A percentile compares a stretch with the other conserved stretches of the same genome.
phyloP scores from a whole-genome alignment of 1,284 basidiomycete species.

The Golubevia sp. region DNA sequence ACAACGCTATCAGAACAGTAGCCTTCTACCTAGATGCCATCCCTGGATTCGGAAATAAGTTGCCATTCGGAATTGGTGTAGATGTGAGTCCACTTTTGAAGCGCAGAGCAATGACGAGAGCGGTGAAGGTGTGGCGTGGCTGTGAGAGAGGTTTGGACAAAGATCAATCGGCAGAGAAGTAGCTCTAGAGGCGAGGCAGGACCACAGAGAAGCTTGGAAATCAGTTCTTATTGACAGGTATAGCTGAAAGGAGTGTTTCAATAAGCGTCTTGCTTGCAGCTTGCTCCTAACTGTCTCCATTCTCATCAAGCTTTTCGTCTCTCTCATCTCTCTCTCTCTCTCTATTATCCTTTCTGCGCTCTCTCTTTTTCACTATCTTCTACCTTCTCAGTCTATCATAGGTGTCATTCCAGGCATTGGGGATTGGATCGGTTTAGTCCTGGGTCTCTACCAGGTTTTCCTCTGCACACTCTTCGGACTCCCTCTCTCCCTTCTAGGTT shows the following conservation, averaged over 20 bases:
- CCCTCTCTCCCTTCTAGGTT: conserved; percentile 26
- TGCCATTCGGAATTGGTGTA: conserved; percentile 38
- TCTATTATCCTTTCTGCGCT: conserved; percentile 19
- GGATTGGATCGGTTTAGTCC: conserved; percentile 41
- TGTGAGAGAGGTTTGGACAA: too few species aligned
- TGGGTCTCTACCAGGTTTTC: conserved; percentile 50
- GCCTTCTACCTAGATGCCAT: conserved; percentile 42
- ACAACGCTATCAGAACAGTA: conserved; percentile 49
- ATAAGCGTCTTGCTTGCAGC: too few species aligned
- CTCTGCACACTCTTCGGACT: conserved; percentile 49
- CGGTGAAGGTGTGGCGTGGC: too few species aligned
- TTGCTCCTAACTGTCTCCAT: too few species aligned
- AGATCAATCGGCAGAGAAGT: too few species aligned
- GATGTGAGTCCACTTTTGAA: conserved; percentile 15
- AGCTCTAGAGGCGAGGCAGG: too few species aligned
- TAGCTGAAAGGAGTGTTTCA: too few species aligned
- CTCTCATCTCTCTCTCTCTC: not conserved
- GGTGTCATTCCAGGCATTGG: conserved; percentile 50
- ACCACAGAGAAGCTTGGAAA: too few species aligned
- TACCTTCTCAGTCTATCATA: conserved; percentile 21
- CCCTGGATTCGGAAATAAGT: conserved; percentile 20
- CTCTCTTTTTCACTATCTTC: conserved; percentile 9
- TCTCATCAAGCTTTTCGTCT: not conserved
- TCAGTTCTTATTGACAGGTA: too few species aligned
- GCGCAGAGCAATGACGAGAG: too few species aligned